Base-by-base conservation (phyloP, 2,329 filamentous ascomycete genomes). In the Fusarium sulawesiense region DNA sequence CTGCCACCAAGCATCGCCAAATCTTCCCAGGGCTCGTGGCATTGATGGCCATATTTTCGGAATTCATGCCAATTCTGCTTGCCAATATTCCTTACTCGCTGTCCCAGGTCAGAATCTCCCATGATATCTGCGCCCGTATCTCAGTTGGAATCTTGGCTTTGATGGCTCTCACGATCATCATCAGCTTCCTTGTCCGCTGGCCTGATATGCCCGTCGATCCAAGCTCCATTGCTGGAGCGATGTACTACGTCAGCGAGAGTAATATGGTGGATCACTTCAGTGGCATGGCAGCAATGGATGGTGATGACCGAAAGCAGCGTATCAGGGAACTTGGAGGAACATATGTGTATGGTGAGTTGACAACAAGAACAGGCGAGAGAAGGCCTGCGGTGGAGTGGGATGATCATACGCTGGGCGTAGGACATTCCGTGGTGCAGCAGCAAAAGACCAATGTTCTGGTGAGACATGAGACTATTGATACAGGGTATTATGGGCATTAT, bases 31-130 rank as follows among this genome's bases (percentile, higher is more conserved):
- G 80, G 25, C 56, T 80, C 14, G 79, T 83, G 12, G 80, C 83
- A 1, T 66, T 81, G 7, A 81, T 83, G 48, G 78, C 83, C 6
- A 79, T 86, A 23, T 76, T 86, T 4, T 80, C 84, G 23, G 84
- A 87, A 50, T 81, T 85, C 49, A 80, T 87, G n/a, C 85, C 84
- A 2, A 77, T 86, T 21, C 77, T 84, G 3, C 78, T 87, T 4
- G 79, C 83, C 68, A 86, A 85, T 64, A 79, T 86, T 3, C 82
- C 84, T 1, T 85, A 83, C 73, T 83, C 79, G 55, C 77, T 81
- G 4, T 79, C 81, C 0, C 81, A 83, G 54, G 80, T 79, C 1
- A 74, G 77, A 34, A 72, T 73, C 18, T 79, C 83, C 0, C 81
- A 83, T 49, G 76, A 76, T 1, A 75, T 81, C 8, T 86, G 82